These are phyloP conservation scores for Diaporthe nobilis DNA, from an alignment of 2,329 filamentous ascomycete genomes.

Conservation along the genomic window DNA sequence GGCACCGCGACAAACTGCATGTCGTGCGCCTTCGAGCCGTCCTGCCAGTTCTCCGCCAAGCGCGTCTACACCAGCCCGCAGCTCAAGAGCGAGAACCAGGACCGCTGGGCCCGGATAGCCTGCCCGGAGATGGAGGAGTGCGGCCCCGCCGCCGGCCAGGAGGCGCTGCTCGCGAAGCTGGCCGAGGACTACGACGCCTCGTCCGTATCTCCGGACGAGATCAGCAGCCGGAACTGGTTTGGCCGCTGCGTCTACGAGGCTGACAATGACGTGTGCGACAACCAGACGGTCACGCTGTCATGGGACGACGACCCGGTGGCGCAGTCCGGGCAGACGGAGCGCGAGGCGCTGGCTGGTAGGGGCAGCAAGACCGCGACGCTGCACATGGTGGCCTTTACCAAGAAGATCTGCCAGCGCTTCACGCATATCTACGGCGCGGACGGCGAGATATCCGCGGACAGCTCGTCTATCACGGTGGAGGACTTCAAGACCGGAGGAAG, in stretches of 20 bases:
- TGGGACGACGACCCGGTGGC: slow-evolving; percentile 5
- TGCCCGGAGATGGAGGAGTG: slow-evolving; percentile 26
- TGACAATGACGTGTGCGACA: slow-evolving; percentile 25
- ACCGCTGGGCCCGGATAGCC: slow-evolving; percentile 23
- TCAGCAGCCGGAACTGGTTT: slow-evolving; percentile 22
- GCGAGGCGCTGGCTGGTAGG: background rate
- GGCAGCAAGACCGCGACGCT: slow-evolving; percentile 1
- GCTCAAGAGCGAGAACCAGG: slow-evolving; percentile 19
- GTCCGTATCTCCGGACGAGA: background rate
- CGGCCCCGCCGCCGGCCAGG: background rate
- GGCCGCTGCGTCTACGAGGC: slow-evolving; percentile 27
- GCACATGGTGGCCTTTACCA: slow-evolving; percentile 20
- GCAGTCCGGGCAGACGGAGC: background rate
- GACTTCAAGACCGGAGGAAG: background rate
- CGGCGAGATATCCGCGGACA: slow-evolving; percentile 17
- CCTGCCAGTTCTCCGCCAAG: slow-evolving; percentile 11
- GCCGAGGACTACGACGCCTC: slow-evolving; percentile 8
- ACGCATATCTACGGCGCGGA: slow-evolving; percentile 3
- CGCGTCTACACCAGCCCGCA: slow-evolving; percentile 9
- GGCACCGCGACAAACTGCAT: background rate
- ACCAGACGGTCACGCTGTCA: slow-evolving; percentile 20
- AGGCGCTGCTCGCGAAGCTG: background rate
- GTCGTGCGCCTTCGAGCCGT: slow-evolving; percentile 5
- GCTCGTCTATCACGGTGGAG: slow-evolving; percentile 15
- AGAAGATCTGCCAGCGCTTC: slow-evolving; percentile 20